Base-by-base conservation (phyloP, 2,329 filamentous ascomycete species). In the Pseudofabraea citricarpa region DNA sequence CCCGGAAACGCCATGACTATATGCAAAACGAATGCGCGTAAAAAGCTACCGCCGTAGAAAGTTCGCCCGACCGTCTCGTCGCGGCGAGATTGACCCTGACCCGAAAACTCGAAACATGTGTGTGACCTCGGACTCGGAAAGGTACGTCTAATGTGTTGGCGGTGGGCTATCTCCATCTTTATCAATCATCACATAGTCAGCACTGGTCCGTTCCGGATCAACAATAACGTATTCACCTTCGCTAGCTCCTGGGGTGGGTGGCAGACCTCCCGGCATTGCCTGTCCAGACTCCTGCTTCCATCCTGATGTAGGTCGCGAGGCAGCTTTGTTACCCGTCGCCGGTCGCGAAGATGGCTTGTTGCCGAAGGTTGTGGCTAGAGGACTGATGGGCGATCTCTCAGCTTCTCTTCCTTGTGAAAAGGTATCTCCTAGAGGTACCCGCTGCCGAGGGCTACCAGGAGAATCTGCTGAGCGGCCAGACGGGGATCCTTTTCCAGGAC, bases 231-330 rank as follows among this genome's bases (percentile, higher is more conserved):
- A 51, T 53, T 59, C 55, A 61, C 60, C 59, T 59, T 62, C 60
- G 45, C 60, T 63, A 40, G 58, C 54, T 46, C 59, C 56, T 27
- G 60, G 60, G 21, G 60, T 63, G 2, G 60, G 60, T 40, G 60
- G 59, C 10, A 60, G 40, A 32, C 47, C 53, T 33, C 59, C 59
- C 47, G 56, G 54, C 43, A 57, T 53, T 3, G 49, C 47, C 15
- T 47, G 45, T 3, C 36, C 44, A 16, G 35, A 13, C 43, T 43
- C 22, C 36, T 49, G 20, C 27, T 39, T 44, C 41, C 45, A 37
- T 12, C 24, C 24, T 24, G 45, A 43, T 23, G 27, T 36, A n/a
- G n/a, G n/a, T n/a, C n/a, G n/a, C n/a, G n/a, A n/a, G n/a, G n/a
- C n/a, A n/a, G n/a, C n/a, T n/a, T n/a, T n/a, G n/a, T n/a, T 45